Evolutionary conservation across 2,329 filamentous ascomycete genomes (phyloP), one percentile per base, ranked within the genome.

Genomic region (Aspergillus arachidicola): DNA sequence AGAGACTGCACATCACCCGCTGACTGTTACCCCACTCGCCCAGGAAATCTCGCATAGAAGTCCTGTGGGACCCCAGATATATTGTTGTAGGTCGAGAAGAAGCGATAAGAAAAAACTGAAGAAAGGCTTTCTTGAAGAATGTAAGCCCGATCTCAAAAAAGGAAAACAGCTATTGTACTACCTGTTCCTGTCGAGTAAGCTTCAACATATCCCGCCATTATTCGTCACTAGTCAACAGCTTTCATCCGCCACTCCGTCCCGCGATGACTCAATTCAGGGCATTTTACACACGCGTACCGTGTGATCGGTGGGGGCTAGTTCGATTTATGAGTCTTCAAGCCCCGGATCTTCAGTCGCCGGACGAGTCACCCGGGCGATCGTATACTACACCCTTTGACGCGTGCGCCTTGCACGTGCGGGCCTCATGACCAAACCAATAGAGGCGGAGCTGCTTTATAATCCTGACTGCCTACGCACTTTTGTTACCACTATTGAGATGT

Each of bases 391-490:
- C 50, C 32, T 14, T 51, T 36, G 30, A 62, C 69, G 67, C 68
- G 68, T 70, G 69, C 67, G 38, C 61, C 65, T 46, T 55, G 63
- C 68, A 67, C 66, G 66, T 70, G 66, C 54, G 11, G 62, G 32
- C 58, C 64, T 58, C 58, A 68, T 70, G 64, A 69, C 63, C 60
- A 45, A 23, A 16, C 59, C 57, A 23, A 32, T 21, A 48, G 55
- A 56, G 67, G 67, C 68, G 64, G 63, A 65, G 65, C 34, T 50
- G 48, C 55, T 63, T 65, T 64, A 69, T 58, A 67, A 63, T 34
- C 26, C 21, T 57, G 14, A 45, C 6, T 63, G 50, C n/a, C 50
- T 59, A 45, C 43, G 21, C 21, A 11, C 38, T 32, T 51, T 21
- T 11, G 19, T 14, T 23, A 21, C 41, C 16, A 6, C 21, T 62